These are phyloP conservation scores for Aureobasidium sp. DNA, from an alignment of 2,329 filamentous ascomycete species.

Conservation along the genomic window DNA sequence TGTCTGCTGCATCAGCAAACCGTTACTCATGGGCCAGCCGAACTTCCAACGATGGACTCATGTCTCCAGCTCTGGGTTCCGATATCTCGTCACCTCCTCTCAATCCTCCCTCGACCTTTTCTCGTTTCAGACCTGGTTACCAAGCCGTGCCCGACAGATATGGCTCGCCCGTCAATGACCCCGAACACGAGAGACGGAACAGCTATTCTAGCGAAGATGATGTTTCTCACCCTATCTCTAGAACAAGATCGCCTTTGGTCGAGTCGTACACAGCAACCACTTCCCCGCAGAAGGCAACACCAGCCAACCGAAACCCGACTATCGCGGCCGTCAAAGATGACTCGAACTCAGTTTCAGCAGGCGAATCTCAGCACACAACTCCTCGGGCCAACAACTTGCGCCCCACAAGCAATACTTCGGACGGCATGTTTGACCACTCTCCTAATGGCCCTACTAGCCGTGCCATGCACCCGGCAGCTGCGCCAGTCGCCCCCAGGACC, in stretches of 20 bases:
- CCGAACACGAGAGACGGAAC: constrained; percentile 12
- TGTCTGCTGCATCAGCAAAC: constrained; percentile 19
- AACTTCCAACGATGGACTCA: constrained; percentile 27
- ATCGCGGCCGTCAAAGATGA: constrained; percentile 3
- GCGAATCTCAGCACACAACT: constrained; percentile 23
- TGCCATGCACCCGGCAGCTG: constrained; percentile 22
- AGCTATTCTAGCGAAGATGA: constrained; percentile 16
- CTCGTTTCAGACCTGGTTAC: constrained; percentile 18
- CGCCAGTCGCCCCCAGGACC: neutral
- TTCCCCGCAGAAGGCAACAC: neutral
- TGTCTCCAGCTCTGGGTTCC: constrained; percentile 16
- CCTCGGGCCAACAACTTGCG: constrained; percentile 20
- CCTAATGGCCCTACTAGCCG: constrained; percentile 28
- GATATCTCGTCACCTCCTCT: constrained; percentile 10
- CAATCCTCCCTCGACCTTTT: constrained; percentile 14
- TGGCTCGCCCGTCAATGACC: constrained; percentile 16
- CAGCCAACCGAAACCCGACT: constrained; percentile 4
- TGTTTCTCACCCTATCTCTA: neutral
- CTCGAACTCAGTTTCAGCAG: constrained; percentile 15
- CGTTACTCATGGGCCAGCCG: constrained; percentile 28
- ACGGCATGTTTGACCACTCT: constrained; percentile 27
- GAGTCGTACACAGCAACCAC: neutral
- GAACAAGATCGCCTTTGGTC: neutral
- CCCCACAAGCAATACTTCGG: constrained; percentile 12
- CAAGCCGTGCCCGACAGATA: constrained; percentile 17